Evolutionary conservation across 805 yeast genomes (phyloP).

Genomic region (Pichia deserticola): DNA sequence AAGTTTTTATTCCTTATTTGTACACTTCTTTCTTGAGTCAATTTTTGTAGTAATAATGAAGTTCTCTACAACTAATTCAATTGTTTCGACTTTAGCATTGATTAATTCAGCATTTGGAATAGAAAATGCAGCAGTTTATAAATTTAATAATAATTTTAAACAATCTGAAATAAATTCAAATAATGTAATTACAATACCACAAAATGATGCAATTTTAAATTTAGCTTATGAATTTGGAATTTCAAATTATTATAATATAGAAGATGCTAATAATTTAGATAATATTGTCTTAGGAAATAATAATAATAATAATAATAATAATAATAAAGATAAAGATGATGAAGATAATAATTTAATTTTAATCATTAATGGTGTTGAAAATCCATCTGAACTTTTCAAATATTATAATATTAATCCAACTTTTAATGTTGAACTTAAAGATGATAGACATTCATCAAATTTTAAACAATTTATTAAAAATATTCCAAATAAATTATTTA

Average conservation of each 20-base stretch:
- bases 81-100: background rate
- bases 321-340: background rate
- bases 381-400: constrained; percentile 27
- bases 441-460: constrained; percentile 14
- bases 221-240: constrained; percentile 40
- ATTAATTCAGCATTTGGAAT: constrained; percentile 11
- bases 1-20: too few species aligned
- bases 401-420: constrained; percentile 15
- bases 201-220: constrained; percentile 32
- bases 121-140: constrained; percentile 24
- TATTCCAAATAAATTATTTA: constrained; percentile 18
- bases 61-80: background rate
- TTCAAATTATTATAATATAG: constrained; percentile 30
- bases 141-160: constrained; percentile 2
- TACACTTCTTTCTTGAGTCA: background rate
- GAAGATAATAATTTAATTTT: constrained; percentile 1
- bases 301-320: background rate
- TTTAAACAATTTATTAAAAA: constrained; percentile 20
- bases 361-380: constrained; percentile 36
- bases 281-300: constrained; percentile 18
- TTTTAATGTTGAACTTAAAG: constrained; percentile 16
- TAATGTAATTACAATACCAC: constrained; percentile 14
- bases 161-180: background rate
- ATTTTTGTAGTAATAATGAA: background rate
- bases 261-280: constrained; percentile 20